Evolutionary conservation across 768 basidiomycete species (phyloP), one percentile per base, ranked within the genome.

Genomic region (Roridomyces roridus): DNA sequence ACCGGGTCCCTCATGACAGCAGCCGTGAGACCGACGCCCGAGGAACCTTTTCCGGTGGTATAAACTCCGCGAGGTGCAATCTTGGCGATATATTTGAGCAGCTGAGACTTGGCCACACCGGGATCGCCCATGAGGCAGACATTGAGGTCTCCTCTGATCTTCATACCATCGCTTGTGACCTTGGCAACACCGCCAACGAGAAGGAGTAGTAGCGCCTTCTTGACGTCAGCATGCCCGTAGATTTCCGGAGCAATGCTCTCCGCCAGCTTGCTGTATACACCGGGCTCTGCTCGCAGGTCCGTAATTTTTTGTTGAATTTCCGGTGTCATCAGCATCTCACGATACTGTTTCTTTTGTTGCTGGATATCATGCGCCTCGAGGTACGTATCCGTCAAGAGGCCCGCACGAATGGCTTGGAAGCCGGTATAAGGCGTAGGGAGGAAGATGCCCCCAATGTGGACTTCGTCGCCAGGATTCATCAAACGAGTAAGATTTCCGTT

Each of bases 1-100:
- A 98, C 97, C 4, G 97, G 97, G 69, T 99, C 97, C 41, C 96
- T 85, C 95, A 99, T 98, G 48, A 99, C 97, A 18, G 97, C 97
- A 11, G 97, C 97, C 1, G 97, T 99, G 42, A 99, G 80, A 85
- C 97, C 97, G 45, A 99, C 97, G 18, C 97, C 97, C 1, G 96
- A 98, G 5, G 96, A 98, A 63, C 97, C 97, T 71, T 96, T 94
- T 57, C 97, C 97, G 6, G 97, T 99, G 11, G 97, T 99, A 70
- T 99, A 98, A 21, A 99, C 89, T 20, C 97, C 97, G 65, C 97
- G 84, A 23, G 97, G 97, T 2, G 97, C 97, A 63, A 99, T 90
- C 72, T 99, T 99, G 20, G 96, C 94, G 65, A 99, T 99, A 65
- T 98, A 98, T 75, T 99, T 99, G 53, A 97, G 82, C 25, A 97